Base-by-base conservation (phyloP, 140 eudicot species). In the Bidens hawaiensis region DNA sequence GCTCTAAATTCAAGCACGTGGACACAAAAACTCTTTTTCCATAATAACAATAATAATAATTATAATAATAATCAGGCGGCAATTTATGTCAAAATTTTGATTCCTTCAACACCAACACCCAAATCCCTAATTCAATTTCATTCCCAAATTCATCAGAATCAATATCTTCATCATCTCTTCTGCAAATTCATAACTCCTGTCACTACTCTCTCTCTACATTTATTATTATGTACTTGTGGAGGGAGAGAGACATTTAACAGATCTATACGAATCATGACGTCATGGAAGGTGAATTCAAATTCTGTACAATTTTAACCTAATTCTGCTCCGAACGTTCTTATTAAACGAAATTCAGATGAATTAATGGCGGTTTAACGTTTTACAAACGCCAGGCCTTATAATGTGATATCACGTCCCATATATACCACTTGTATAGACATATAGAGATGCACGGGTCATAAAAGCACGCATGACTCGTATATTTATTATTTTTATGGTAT, bases 11-110 rank as follows among this genome's bases (percentile, higher is more conserved):
- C 8, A 13, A 66, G 62, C 68, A 62, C 41, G 33, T 62, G 69
- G 12, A n/a, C 42, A 31, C 30, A 46, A 27, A 63, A 1, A 8
- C 5, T 14, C 6, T 45, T 23, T 51, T 11, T 34, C 3, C 41
- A 13, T 56, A 2, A 65, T 24, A 25, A 56, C 47, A 53, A 56
- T 27, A 30, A 73, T 38, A 60, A 15, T 53, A 3, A 64, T 28
- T 27, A 52, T 65, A 53, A 56, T 27, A 30, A 73, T n/a, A 73
- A 60, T 66, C 33, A 73, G 60, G 78, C 48, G 73, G 67, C 67
- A 65, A 73, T 65, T 42, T 73, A 59, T 56, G 73, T 56, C 57
- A 72, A 47, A 64, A 23, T 12, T 72, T 55, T 64, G 52, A 73
- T 36, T 73, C 67, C 14, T 62, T 38, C n/a, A n/a, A n/a, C n/a